Evolutionary conservation across 805 yeast genomes (phyloP), one percentile per base, ranked within the genome.

Genomic region (Henningerozyma blattae): DNA sequence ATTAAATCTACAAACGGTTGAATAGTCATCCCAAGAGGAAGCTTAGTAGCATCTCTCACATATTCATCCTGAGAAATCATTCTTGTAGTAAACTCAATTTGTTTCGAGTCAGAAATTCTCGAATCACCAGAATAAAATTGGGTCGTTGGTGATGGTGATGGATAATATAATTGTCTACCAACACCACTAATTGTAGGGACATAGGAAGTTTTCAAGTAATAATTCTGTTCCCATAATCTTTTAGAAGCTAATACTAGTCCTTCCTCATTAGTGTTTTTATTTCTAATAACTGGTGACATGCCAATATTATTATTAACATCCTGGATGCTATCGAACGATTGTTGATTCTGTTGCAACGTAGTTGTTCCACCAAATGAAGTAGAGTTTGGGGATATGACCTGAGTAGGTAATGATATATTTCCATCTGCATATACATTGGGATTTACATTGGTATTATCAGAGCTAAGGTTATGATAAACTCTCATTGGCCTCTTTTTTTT

Each of bases 1-100:
- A 61, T 57, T 13, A 55, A 45, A n/a, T 75, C 76, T 0, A 94
- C 93, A 63, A 89, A 84, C 3, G 97, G 96, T 33, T 83, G 70
- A 19, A 84, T 57, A 3, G 83, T 65, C 36, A 87, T 59, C 0
- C 93, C 89, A 25, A 89, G 59, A 1, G 97, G 96, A 31, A 89
- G 58, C 37, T 72, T 72, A 0, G 94, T 69, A 3, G 75, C 68
- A 18, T 67, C 64, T 45, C 89, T 67, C 35, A 86, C 59, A 33
- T 68, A 70, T 38, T 82, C 87, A n/a, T 75, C 62, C 24, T 69
- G 70, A 3, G 97, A 96, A 8, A 86, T 70, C 45, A 77, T 74
- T 57, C 85, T 82, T 80, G 85, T 70, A 5, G 94, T 65, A 42
- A 82, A 61, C 35, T 94, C 67, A 46, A 80, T 69, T 54, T 76